Conservation (phyloP, 306 rosid genomes). For the Sicyos edulis region DNA sequence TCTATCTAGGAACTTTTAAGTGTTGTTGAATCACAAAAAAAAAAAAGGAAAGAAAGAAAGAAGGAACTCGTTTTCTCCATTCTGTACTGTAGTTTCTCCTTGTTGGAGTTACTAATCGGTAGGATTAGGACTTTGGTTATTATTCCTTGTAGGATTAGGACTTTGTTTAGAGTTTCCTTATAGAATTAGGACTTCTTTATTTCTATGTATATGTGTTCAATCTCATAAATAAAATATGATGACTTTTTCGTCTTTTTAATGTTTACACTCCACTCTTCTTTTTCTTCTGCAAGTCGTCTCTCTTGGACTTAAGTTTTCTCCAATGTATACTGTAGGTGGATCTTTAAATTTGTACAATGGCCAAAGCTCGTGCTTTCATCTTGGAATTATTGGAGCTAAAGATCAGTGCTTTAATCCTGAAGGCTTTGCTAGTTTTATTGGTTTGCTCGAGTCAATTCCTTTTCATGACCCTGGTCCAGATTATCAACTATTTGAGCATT, state of each 20-base stretch:
- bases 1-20: neutral
- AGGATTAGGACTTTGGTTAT: too few relatives aligned
- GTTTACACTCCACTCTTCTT: neutral
- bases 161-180: too few relatives aligned
- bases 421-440: constrained; percentile 73
- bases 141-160: too few relatives aligned
- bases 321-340: constrained; percentile 45
- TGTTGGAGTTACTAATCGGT: too few relatives aligned
- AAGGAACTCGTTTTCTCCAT: constrained; percentile 14
- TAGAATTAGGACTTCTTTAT: too few relatives aligned
- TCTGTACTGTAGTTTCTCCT: constrained; percentile 31
- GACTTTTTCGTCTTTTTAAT: too few relatives aligned
- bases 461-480: constrained; percentile 55
- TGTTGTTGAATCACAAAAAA: too few relatives aligned
- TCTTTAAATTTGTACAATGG: constrained; percentile 56
- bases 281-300: constrained; percentile 6
- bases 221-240: too few relatives aligned
- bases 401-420: constrained; percentile 79
- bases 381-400: constrained; percentile 48
- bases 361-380: constrained; percentile 64
- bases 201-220: too few relatives aligned
- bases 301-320: neutral
- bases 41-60: too few relatives aligned
- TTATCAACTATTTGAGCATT: constrained; percentile 58
- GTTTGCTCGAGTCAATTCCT: constrained; percentile 87